A percentile compares a stretch with the other conserved stretches of the same genome.
phyloP scores from a whole-genome alignment of 2,329 filamentous ascomycete genomes.

The Alternaria novae-zelandiae region DNA sequence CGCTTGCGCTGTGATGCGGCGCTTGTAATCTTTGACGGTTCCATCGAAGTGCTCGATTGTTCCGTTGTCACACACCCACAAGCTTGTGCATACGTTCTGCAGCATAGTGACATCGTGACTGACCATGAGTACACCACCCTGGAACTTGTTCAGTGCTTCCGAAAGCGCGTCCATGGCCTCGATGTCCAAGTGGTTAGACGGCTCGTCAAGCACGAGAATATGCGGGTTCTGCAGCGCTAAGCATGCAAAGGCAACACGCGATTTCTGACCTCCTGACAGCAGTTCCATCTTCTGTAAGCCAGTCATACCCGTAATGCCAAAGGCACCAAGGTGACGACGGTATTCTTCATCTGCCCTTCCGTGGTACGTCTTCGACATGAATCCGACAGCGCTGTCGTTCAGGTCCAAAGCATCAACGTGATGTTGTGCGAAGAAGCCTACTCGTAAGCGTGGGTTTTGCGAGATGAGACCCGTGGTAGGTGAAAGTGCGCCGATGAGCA shows the following conservation, averaged over 20 bases:
- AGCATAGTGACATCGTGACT: constrained; percentile 99
- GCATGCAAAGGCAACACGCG: constrained; percentile 97
- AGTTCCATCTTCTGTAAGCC: constrained; percentile 95
- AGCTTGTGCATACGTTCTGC: constrained; percentile 89
- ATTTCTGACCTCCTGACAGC: constrained; percentile 96
- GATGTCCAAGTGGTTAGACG: constrained; percentile 98
- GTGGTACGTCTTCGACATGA: constrained; percentile 93
- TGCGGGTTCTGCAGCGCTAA: constrained; percentile 92
- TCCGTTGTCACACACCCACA: constrained; percentile 96
- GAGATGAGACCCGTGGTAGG: constrained; percentile 83
- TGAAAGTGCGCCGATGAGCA: constrained; percentile 86
- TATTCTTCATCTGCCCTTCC: constrained; percentile 97
- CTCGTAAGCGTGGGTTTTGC: constrained; percentile 82
- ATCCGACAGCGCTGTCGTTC: constrained; percentile 85
- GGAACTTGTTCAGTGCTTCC: constrained; percentile 81
- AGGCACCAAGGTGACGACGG: constrained; percentile 88
- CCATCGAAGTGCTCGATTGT: constrained; percentile 96
- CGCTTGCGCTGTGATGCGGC: constrained; percentile 88
- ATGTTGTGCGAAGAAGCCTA: constrained; percentile 98
- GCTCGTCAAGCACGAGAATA: constrained; percentile 96
- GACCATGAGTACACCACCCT: constrained; percentile 97
- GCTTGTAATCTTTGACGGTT: constrained; percentile 97
- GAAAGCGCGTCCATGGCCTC: constrained; percentile 98
- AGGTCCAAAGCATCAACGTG: constrained; percentile 96
- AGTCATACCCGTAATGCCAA: constrained; percentile 87